Evolutionary conservation across 78 protist species (phyloP), one percentile per base, ranked within the genome.

Genomic region (Neovahlkampfia damariscottae): DNA sequence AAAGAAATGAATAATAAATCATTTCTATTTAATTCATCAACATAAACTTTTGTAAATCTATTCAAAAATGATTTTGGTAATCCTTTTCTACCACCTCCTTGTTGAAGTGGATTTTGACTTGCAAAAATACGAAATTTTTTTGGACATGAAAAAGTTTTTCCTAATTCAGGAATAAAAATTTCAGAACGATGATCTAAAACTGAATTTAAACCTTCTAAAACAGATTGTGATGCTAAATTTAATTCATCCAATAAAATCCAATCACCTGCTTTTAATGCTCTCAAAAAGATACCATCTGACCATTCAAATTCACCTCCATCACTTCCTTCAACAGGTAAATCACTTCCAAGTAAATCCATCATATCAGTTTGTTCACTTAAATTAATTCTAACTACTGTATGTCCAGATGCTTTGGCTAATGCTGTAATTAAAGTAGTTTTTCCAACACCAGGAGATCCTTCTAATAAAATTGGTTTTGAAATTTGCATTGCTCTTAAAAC

Each of bases 181-280:
- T 70, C 78, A 0, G 83, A 83, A 19, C 99, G 82, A 70, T 98
- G 99, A 84, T 98, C 99, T 28, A 98, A 88, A 59, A 89, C 67
- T 0, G 99, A 82, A 83, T 98, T 98, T 38, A 98, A 87, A 4
- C 99, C 99, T 72, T 98, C 99, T 28, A 98, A 85, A n/a, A 98
- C 99, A 2, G 94, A 35, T 83, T 98, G 99, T 10, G 98, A 84
- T 2, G 99, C 99, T 2, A 98, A 90, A 81, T 98, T 98, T 27
- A 98, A 74, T 89, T 98, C 99, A 84, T 98, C 99, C 4, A 98
- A 84, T 27, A 98, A 59, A 28, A 97, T 89, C 99, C 99, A 97
- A n/a, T 84, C 37, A 58, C 99, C 99, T 0, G 32, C 41, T 67
- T 81, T 70, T 41, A 95, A 40, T 3, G 98, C 88, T 0, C 72